Conservation (phyloP, 345 rosid genomes). For the Raphanus sativus region DNA sequence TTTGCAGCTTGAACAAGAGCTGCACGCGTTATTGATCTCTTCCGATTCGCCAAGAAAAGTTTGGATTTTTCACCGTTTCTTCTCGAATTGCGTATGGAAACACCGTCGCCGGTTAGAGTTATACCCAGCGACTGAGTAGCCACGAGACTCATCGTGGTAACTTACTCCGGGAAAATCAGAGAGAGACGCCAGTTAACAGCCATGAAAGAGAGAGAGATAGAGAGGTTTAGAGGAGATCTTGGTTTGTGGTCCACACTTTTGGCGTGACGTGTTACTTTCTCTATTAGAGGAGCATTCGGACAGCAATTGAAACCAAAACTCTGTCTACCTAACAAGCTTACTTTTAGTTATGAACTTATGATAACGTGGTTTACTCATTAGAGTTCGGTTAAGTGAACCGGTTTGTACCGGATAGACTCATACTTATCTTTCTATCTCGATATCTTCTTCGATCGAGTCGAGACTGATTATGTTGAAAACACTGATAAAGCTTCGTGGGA, state of each 20-base stretch:
- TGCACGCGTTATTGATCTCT: conserved; percentile 33
- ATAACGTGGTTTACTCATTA: too few species aligned
- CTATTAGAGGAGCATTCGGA: background rate
- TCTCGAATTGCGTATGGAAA: conserved; percentile 14
- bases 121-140: conserved; percentile 26
- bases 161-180: background rate
- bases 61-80: conserved; percentile 2
- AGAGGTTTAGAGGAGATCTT: background rate
- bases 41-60: conserved; percentile 16
- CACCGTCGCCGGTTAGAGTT: background rate
- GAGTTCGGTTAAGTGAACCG: background rate
- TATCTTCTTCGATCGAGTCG: background rate
- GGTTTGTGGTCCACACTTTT: conserved; percentile 32
- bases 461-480: background rate
- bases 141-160: conserved; percentile 34
- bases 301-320: background rate
- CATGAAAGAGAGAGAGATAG: background rate
- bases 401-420: background rate
- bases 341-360: background rate
- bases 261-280: conserved; percentile 32
- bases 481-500: background rate
- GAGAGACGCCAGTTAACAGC: background rate
- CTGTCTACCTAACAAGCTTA: background rate
- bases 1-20: conserved; percentile 46
- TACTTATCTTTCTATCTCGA: too few species aligned